Conservation (phyloP, 2,329 filamentous ascomycete genomes). For the Parafenestella ontariensis region DNA sequence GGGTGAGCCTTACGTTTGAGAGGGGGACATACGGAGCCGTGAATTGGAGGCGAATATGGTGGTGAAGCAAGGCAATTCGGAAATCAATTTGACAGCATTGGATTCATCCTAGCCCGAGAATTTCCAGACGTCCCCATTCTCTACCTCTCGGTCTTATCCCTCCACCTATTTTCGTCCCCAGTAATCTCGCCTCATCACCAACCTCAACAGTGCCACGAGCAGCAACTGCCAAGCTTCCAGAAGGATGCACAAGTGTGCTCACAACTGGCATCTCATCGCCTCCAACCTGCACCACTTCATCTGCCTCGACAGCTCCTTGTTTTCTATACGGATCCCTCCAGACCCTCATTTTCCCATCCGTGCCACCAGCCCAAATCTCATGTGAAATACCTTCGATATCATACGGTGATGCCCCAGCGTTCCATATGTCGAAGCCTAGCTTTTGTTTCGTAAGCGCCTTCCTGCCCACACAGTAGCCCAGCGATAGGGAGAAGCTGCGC, state of each 20-base stretch:
- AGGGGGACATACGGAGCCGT: too few relatives aligned
- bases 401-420: conserved; percentile 31
- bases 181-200: not conserved
- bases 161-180: not conserved
- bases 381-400: conserved; percentile 38
- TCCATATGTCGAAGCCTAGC: conserved; percentile 62
- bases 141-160: conserved; percentile 11
- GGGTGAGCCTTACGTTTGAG: too few relatives aligned
- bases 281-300: conserved; percentile 33
- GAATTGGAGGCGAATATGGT: not conserved
- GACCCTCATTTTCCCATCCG: conserved; percentile 60
- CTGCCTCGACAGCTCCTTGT: conserved; percentile 47
- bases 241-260: conserved; percentile 31
- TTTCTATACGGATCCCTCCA: conserved; percentile 43
- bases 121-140: conserved; percentile 35
- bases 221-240: conserved; percentile 30
- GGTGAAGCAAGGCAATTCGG: not conserved
- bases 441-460: conserved; percentile 60
- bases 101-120: conserved; percentile 26
- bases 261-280: conserved; percentile 25
- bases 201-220: conserved; percentile 27
- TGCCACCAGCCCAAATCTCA: conserved; percentile 67
- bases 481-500: conserved; percentile 58
- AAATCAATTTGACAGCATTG: not conserved
- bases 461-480: conserved; percentile 58